These are phyloP conservation scores for Rhizomucor pusillus DNA, from an alignment of 371 early-diverging fungal species.

Conservation along the genomic window DNA sequence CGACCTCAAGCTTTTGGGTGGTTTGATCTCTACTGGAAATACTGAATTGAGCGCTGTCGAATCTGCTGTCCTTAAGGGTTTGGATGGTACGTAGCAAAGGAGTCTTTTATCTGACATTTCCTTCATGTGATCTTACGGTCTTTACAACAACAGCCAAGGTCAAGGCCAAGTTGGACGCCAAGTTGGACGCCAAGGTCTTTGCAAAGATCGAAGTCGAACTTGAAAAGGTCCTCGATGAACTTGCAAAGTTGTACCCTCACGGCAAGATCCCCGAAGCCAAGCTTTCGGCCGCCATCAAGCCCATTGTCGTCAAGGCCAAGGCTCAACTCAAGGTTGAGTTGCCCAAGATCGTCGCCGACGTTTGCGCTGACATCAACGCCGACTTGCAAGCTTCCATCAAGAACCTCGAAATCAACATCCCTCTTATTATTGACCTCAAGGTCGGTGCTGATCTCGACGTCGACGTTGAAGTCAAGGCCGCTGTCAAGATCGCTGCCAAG, in stretches of 20 bases:
- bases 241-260: conserved; percentile 10
- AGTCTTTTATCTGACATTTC: not conserved
- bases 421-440: not conserved
- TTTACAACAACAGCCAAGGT: conserved; percentile 14
- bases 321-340: conserved; percentile 19
- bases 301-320: conserved; percentile 22
- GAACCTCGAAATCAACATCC: conserved; percentile 1
- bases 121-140: conserved; percentile 1
- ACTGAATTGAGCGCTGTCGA: conserved; percentile 16
- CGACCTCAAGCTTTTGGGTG: conserved; percentile 15
- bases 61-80: conserved; percentile 21
- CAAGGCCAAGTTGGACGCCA: conserved; percentile 16
- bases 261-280: conserved; percentile 17
- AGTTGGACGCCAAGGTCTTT: conserved; percentile 17
- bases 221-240: conserved; percentile 7
- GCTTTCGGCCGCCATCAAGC: conserved; percentile 17
- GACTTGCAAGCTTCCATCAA: not conserved
- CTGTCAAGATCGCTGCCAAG: too few species aligned
- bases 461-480: not conserved
- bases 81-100: conserved; percentile 4
- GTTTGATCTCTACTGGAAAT: conserved; percentile 15
- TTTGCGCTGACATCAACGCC: too few species aligned
- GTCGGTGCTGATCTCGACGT: conserved; percentile 1
- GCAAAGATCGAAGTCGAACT: conserved; percentile 13
- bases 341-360: conserved; percentile 4